Base-by-base conservation (phyloP, 2,329 filamentous ascomycete species). In the Tolypocladium sp. region DNA sequence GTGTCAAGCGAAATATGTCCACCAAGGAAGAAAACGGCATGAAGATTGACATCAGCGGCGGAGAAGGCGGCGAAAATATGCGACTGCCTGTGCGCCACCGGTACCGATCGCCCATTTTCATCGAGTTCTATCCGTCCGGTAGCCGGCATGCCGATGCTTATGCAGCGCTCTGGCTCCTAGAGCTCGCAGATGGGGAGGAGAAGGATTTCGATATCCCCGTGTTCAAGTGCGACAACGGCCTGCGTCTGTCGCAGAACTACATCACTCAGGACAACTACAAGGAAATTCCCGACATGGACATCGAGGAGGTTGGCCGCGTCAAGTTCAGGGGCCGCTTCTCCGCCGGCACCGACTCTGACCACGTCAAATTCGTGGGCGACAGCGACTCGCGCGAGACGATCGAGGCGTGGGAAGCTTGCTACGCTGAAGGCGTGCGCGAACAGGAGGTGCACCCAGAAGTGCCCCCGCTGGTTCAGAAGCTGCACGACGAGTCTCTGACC, bases 371-470 rank as follows among this genome's bases (percentile, higher is more conserved):
- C 66, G 87, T 96, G 27, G 83, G 86, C 55, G 90, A 95, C 72
- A 96, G 96, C 67, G 87, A 96, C 70, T 88, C 89, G 1, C 87
- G 93, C 38, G 94, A 97, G 77, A 97, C 92, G 0, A 96, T 91
- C 63, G 93, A 97, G 75, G 90, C 89, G 0, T 97, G 92, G 91
- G 92, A 97, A 72, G 90, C 92, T 0, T 97, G 93, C 71, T 84
- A 89, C 46, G 86, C 91, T 0, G 92, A 97, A 72, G 93, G 93
- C 15, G 90, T 96, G 0, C 85, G 94, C 2, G 75, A 80, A 17
- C 82, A 86, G 58, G 82, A 85, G 35, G 91, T 97, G 1, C 77
- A 82, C 12, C 82, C 86, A 30, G 88, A 95, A 67, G 78, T 96
- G 0, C 90, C 92, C 0, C 83, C 86, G 1, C 75, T 83, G 13